Evolutionary conservation across 805 yeast species (phyloP), one percentile per base, ranked within the genome.

Genomic region (Schwanniomyces polymorphus): DNA sequence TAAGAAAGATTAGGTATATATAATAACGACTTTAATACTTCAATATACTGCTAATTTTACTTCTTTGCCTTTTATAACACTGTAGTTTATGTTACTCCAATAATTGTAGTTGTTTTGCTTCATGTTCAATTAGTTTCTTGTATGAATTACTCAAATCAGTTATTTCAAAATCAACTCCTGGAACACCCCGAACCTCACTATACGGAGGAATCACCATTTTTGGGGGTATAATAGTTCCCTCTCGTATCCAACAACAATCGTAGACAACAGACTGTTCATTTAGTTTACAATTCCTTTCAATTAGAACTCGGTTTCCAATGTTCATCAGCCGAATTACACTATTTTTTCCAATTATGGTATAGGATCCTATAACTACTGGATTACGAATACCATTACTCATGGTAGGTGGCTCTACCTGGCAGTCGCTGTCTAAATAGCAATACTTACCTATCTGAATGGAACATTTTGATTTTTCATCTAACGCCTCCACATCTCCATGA

Each of bases 161-260:
- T 3, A 72, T 50, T 12, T 12, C 17, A 34, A 65, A 70, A 41
- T 61, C 55, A n/a, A 40, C 42, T 3, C 76, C 76, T 1, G 76
- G 75, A 2, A 47, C 50, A 0, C 77, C 77, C 11, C 63, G 53
- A 2, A 80, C 84, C 26, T 69, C 61, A 31, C 79, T 70, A 51
- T 72, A 81, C 0, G 85, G 81, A 2, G 86, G 83, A n/a, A 81
- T 66, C 21, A 75, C 72, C 48, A 60, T 60, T 12, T 65, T 67
- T 2, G 69, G 63, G 0, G 82, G 81, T 2, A 82, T 51, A 2
- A 53, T 49, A 0, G 78, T 67, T 11, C 71, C 72, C 42, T 68
- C 63, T 18, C 71, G 68, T 3, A 82, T 65, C 2, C 78, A 50
- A 46, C 82, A 78, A 55, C 84, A 78, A 43, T 81, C 87, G 54